Percentiles rank a stretch among this genome's conserved stretches.
These are phyloP conservation scores for Lactifluus subvellereus DNA, from an alignment of 768 basidiomycete species.

Conservation along the genomic window DNA sequence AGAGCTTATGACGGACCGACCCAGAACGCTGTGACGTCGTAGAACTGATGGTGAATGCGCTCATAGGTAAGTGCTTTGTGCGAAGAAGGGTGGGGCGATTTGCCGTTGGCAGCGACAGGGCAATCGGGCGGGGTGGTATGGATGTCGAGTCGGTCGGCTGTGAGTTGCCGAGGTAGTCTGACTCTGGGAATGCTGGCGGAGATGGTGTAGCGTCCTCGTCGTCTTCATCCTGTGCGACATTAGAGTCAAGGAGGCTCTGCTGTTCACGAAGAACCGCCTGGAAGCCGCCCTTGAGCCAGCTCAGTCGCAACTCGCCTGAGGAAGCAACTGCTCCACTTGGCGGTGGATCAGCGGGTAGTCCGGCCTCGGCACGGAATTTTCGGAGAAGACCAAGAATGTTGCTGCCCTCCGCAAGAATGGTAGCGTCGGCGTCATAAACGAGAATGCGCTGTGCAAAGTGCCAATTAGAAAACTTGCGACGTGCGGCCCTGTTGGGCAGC, in stretches of 20 bases:
- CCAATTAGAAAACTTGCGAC: constrained; percentile 58
- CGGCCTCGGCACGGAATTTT: constrained; percentile 64
- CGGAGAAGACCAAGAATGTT: constrained; percentile 69
- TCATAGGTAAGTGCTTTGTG: constrained; percentile 53
- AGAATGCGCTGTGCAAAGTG: constrained; percentile 55
- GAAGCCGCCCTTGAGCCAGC: constrained; percentile 82
- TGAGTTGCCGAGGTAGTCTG: not conserved
- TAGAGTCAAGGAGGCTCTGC: constrained; percentile 46
- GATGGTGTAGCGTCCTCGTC: constrained; percentile 25
- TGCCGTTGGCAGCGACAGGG: constrained; percentile 7
- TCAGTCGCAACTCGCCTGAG: constrained; percentile 42
- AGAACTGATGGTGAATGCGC: constrained; percentile 54
- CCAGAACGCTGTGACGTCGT: constrained; percentile 32
- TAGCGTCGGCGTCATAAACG: constrained; percentile 81
- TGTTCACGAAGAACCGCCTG: constrained; percentile 56
- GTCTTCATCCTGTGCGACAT: constrained; percentile 45
- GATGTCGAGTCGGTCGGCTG: not conserved
- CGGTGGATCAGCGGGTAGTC: constrained; percentile 23
- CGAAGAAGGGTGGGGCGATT: constrained; percentile 37
- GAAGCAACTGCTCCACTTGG: constrained; percentile 2
- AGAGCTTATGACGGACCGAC: constrained; percentile 15
- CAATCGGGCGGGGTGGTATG: constrained; percentile 5
- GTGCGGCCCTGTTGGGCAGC: constrained; percentile 59
- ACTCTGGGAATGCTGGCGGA: constrained; percentile 18
- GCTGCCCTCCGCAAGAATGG: constrained; percentile 50